phyloP scores from a whole-genome alignment of 106 monocot species.

The Hemerocallis citrina region DNA sequence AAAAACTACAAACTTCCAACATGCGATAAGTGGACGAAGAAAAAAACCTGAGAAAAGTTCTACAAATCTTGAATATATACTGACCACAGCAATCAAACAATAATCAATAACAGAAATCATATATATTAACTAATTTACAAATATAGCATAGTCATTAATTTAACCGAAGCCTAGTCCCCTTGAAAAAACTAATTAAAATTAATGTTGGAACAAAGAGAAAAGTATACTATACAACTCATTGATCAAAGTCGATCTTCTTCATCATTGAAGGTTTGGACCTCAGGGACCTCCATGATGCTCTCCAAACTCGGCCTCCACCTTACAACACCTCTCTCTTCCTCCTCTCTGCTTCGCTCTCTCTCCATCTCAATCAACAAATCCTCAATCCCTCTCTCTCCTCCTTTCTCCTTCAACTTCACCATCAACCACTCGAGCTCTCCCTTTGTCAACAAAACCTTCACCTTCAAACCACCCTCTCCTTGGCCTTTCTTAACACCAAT shows the following conservation, averaged over 20 bases:
- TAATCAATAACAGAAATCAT: too few relatives aligned
- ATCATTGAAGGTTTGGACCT: neutral
- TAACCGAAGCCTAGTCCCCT: too few relatives aligned
- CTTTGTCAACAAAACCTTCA: neutral
- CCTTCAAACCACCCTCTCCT: neutral
- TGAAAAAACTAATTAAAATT: too few relatives aligned
- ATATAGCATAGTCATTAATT: too few relatives aligned
- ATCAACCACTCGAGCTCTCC: slow-evolving; percentile 4
- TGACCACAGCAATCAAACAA: too few relatives aligned
- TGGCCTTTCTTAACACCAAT: neutral
- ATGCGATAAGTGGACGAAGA: too few relatives aligned
- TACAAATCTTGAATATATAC: too few relatives aligned
- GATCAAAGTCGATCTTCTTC: too few relatives aligned
- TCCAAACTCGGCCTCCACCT: slow-evolving; percentile 1
- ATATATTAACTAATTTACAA: too few relatives aligned
- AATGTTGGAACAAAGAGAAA: neutral
- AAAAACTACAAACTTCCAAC: too few relatives aligned
- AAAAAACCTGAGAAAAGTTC: too few relatives aligned
- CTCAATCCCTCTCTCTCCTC: neutral
- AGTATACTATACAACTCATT: neutral
- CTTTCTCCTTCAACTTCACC: neutral
- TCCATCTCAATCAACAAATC: neutral
- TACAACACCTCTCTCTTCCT: neutral
- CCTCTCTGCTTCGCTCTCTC: neutral
- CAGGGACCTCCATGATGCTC: slow-evolving; percentile 8